phyloP scores from a whole-genome alignment of 495 filamentous ascomycete genomes.

The Neurospora intermedia region DNA sequence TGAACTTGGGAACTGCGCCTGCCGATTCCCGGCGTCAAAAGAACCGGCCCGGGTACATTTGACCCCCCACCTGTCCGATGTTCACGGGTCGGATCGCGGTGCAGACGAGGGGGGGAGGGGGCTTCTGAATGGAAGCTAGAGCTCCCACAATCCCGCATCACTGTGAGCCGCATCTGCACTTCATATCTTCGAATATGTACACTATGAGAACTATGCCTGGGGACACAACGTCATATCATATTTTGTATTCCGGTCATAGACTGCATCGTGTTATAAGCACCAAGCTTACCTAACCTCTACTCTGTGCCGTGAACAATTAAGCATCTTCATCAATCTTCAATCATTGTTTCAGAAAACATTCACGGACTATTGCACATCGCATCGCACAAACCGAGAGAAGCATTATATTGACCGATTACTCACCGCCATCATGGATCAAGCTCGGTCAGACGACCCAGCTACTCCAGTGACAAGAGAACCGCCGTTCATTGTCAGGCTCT shows the following conservation, averaged over 20 bases:
- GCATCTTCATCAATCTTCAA: neutral
- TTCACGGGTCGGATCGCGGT: neutral
- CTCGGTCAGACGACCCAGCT: neutral
- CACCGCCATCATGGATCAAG: neutral
- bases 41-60: neutral
- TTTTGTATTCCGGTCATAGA: neutral
- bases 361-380: neutral
- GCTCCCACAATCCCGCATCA: neutral
- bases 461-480: conserved; percentile 23
- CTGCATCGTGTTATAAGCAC: neutral
- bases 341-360: neutral
- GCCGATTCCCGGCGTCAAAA: neutral
- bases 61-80: neutral
- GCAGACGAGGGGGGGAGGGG: neutral
- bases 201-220: neutral
- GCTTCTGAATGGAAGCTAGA: neutral
- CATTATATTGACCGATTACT: neutral
- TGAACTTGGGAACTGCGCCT: neutral
- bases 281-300: neutral
- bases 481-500: conserved; percentile 85
- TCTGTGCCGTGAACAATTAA: neutral
- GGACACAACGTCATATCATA: neutral
- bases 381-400: neutral
- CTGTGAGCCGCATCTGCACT: neutral
- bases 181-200: neutral